A percentile compares a stretch with the other conserved stretches of the same genome.
Conservation (phyloP, 139 green algal species). For the Chlorella ohadii region DNA sequence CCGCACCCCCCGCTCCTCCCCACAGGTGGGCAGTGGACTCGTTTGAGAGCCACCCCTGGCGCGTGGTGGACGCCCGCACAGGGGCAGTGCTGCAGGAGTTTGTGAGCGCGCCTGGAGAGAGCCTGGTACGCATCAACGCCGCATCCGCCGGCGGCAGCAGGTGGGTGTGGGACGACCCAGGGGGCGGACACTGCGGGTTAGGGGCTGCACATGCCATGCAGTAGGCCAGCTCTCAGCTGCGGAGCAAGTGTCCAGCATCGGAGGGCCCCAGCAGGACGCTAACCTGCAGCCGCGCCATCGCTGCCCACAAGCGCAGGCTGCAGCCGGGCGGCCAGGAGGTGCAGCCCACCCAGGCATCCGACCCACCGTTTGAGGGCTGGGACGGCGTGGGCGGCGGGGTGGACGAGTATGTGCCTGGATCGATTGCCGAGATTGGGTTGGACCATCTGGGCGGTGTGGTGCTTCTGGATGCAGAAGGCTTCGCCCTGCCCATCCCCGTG, state of each 20-base stretch:
- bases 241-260: too few relatives aligned
- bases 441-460: conserved; percentile 39
- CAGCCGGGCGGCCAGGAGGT: not conserved
- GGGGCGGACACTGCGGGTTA: too few relatives aligned
- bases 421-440: conserved; percentile 40
- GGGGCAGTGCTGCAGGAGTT: conserved; percentile 24
- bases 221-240: too few relatives aligned
- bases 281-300: not conserved
- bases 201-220: too few relatives aligned
- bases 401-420: conserved; percentile 27
- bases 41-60: conserved; percentile 26
- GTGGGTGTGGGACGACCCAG: not conserved
- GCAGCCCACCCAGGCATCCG: too few relatives aligned
- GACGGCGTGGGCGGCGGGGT: conserved; percentile 35
- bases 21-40: conserved; percentile 8
- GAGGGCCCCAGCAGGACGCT: not conserved
- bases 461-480: conserved; percentile 31
- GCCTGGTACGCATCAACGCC: conserved; percentile 10
- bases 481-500: conserved; percentile 26
- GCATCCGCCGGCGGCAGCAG: not conserved
- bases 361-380: conserved; percentile 23
- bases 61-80: conserved; percentile 15
- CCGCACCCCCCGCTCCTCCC: too few relatives aligned
- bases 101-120: not conserved
- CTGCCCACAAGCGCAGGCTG: not conserved